Conservation (phyloP, 192 early-diverging fungal genomes). For the Backusella tarrabulga region DNA sequence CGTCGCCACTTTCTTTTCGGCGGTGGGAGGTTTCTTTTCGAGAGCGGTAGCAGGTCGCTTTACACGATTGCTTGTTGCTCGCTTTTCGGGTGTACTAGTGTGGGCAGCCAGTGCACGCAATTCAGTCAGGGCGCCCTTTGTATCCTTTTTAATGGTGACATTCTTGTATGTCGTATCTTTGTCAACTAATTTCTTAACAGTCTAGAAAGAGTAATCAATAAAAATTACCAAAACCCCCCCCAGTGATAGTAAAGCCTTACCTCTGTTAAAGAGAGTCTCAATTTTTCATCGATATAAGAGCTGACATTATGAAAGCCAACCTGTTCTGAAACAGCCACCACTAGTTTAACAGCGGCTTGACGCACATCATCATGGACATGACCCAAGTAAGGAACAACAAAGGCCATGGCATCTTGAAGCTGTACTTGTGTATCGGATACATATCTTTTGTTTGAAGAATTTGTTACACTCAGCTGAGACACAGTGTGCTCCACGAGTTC, state of each 20-base stretch:
- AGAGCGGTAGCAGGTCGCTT: slow-evolving; percentile 22
- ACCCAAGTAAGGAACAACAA: slow-evolving; percentile 18
- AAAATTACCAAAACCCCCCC: not conserved
- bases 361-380: slow-evolving; percentile 19
- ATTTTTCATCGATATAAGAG: not conserved
- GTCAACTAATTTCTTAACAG: slow-evolving; percentile 11
- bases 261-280: slow-evolving; percentile 9
- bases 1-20: not conserved
- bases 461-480: not conserved
- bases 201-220: not conserved
- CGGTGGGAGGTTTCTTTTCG: not conserved
- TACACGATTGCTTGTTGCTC: not conserved
- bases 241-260: not conserved
- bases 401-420: slow-evolving; percentile 7
- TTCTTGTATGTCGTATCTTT: slow-evolving; percentile 1
- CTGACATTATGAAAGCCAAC: slow-evolving; percentile 18
- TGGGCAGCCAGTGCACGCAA: slow-evolving; percentile 13
- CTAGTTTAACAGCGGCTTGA: slow-evolving; percentile 12
- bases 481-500: slow-evolving; percentile 20
- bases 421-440: not conserved
- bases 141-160: not conserved
- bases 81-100: not conserved
- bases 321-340: slow-evolving; percentile 16
- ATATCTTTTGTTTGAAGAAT: not conserved
- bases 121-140: slow-evolving; percentile 3